phyloP scores from a whole-genome alignment of 345 rosid genomes.

The Boechera divaricarpa region DNA sequence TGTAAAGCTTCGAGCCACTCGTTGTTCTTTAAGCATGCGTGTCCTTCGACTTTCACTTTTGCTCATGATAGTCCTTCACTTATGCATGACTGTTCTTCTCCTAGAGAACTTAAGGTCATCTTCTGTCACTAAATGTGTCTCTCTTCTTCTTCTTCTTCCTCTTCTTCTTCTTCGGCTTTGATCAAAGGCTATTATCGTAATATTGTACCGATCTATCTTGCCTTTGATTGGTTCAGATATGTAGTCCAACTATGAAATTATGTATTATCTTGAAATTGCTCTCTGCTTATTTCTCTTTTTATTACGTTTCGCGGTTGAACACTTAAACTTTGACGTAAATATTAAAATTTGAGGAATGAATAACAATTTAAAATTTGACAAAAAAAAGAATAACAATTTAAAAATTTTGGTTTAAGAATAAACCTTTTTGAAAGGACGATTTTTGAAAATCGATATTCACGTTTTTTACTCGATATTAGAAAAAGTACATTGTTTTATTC shows the following conservation, averaged over 20 bases:
- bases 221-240: conserved; percentile 36
- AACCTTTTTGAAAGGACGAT: not conserved
- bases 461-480: not conserved
- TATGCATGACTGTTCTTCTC: conserved; percentile 82
- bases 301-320: not conserved
- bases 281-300: not conserved
- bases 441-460: not conserved
- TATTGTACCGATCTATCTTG: not conserved
- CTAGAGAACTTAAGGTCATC: conserved; percentile 92
- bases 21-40: conserved; percentile 79
- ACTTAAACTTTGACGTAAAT: not conserved
- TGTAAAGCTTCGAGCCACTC: conserved; percentile 74
- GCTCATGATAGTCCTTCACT: conserved; percentile 92
- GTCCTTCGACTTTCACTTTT: conserved; percentile 85
- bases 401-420: not conserved
- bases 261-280: conserved; percentile 24
- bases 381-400: not conserved
- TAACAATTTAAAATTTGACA: not conserved
- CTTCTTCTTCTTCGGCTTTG: not conserved
- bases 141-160: not conserved
- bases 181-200: conserved; percentile 19
- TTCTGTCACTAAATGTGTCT: conserved; percentile 67
- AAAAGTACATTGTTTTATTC: conserved; percentile 17
- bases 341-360: not conserved
- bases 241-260: conserved; percentile 27